These are phyloP conservation scores for Suillus hirtellus DNA, from an alignment of 768 basidiomycete species.

Conservation along the genomic window DNA sequence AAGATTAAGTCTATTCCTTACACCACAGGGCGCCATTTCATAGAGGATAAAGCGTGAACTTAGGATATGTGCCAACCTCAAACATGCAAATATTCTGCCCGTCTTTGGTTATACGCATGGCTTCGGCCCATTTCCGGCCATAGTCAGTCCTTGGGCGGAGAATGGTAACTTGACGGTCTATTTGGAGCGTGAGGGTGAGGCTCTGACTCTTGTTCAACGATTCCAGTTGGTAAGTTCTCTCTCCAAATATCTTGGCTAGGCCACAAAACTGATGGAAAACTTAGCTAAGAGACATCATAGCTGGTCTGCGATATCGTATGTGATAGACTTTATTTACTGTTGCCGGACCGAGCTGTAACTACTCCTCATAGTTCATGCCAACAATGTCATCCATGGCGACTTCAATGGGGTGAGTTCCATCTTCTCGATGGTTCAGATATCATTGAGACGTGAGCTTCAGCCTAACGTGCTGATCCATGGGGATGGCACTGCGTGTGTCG, in stretches of 20 bases:
- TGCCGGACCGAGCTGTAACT: background rate
- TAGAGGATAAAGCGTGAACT: constrained; percentile 25
- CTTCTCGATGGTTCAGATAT: background rate
- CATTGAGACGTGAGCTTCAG: constrained; percentile 17
- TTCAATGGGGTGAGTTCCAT: constrained; percentile 9
- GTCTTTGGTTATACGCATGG: constrained; percentile 19
- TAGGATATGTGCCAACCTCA: constrained; percentile 20
- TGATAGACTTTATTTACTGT: background rate
- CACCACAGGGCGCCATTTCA: background rate
- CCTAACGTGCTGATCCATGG: constrained; percentile 48
- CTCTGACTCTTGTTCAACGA: constrained; percentile 4
- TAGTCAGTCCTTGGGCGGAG: constrained; percentile 28
- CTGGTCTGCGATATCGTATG: background rate
- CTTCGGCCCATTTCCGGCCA: constrained; percentile 23
- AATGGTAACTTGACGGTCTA: constrained; percentile 25
- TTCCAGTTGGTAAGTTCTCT: constrained; percentile 17
- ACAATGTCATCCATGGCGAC: constrained; percentile 10
- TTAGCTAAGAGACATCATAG: background rate
- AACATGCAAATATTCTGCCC: constrained; percentile 20
- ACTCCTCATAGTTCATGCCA: constrained; percentile 1
- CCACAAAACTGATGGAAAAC: background rate
- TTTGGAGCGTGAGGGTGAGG: constrained; percentile 7
- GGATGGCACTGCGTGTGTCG: constrained; percentile 41
- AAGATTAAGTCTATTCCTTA: background rate
- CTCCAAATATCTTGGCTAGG: no score